Base-by-base conservation (phyloP, 1,284 basidiomycete genomes). In the Moesziomyces aphidis region DNA sequence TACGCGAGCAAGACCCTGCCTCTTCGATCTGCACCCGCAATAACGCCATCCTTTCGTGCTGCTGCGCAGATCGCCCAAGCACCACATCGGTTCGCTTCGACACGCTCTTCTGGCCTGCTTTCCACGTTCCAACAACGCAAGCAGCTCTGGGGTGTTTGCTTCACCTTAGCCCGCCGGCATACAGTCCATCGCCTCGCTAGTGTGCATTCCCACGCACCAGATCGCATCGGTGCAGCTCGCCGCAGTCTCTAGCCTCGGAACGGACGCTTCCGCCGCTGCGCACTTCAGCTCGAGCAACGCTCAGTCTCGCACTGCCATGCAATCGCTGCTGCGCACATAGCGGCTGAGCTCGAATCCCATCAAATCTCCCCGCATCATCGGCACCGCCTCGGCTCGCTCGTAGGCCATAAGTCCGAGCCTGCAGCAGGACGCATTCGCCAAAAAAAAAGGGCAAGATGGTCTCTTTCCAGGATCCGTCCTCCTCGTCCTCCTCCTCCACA, bases 31-130 rank as follows among this genome's bases (percentile, higher is more conserved):
- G 51, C 60, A 57, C 61, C 50, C 57, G 55, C 61, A 45, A 68
- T 73, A 64, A 63, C 65, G 61, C 62, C 71, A 65, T 65, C 53
- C 57, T 64, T 50, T 71, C 61, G 68, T 71, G 57, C 57, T 65
- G 61, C 31, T 34, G 26, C 24, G 24, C 46, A 47, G 15, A 21
- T 24, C 36, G 26, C 3, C 22, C 24, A 8, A 36, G 36, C 31
- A 46, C 54, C 61, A 60, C 57, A 59, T 69, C 17, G 52, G 52
- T 59, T 48, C 43, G 26, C 26, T 28, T 28, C 26, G 26, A 28
- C 26, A 6, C 26, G 8, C 26, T 7, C 26, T 7, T 7, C 26
- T 6, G 26, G 26, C 26, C n/a, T 26, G 21, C 43, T 45, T 45
- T 39, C 36, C 53, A 28, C 21, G 26, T 28, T 36, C 26, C 47